Evolutionary conservation across 1,284 basidiomycete genomes (phyloP).

Genomic region (Fomitopsis schrenkii): DNA sequence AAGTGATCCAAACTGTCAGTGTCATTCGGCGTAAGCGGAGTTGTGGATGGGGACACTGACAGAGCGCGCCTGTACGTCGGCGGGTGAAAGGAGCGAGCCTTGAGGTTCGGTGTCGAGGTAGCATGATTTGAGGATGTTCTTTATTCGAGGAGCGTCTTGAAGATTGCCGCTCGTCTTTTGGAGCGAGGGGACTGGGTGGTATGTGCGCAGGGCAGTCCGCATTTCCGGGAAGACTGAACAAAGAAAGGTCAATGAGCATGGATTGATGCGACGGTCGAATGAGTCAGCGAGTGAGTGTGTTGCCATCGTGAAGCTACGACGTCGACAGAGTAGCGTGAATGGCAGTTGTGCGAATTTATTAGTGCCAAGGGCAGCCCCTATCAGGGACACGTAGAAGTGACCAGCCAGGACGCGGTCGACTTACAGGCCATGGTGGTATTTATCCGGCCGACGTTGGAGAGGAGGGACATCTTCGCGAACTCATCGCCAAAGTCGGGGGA

Average conservation of each 20-base stretch:
- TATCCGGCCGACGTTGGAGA: constrained; percentile 91
- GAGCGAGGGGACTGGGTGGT: constrained; percentile 67
- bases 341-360: background rate
- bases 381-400: background rate
- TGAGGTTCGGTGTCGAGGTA: constrained; percentile 22
- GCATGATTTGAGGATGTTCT: constrained; percentile 34
- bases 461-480: constrained; percentile 79
- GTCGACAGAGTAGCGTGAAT: background rate
- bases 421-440: constrained; percentile 93
- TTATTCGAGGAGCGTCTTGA: constrained; percentile 69
- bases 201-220: constrained; percentile 66
- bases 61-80: constrained; percentile 24
- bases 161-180: constrained; percentile 64
- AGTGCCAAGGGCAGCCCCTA: background rate
- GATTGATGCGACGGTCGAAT: background rate
- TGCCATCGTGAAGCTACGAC: background rate
- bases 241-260: constrained; percentile 8
- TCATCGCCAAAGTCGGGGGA: constrained; percentile 78
- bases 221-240: constrained; percentile 56
- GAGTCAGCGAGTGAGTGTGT: constrained; percentile 6
- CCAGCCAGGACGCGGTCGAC: constrained; percentile 21
- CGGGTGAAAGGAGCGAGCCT: constrained; percentile 20
- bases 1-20: constrained; percentile 12
- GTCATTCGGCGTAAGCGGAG: constrained; percentile 7
- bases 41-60: constrained; percentile 14